Conservation (phyloP, 1,284 basidiomycete genomes). For the Ganoderma resinaceum region DNA sequence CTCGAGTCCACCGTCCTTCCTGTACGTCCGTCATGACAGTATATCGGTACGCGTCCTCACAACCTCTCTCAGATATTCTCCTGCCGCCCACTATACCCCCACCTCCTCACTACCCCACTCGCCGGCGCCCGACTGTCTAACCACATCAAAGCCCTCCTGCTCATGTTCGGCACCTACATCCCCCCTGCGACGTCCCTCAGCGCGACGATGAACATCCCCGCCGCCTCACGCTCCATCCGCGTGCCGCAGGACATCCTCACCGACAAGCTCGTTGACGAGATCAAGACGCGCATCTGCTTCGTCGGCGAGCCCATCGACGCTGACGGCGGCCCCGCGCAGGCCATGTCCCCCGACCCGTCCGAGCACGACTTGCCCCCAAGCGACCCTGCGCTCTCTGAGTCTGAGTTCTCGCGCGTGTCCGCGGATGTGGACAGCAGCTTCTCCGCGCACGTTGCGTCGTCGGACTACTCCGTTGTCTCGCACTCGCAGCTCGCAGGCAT, state of each 20-base stretch:
- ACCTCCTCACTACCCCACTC: slow-evolving; percentile 82
- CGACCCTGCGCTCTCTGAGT: slow-evolving; percentile 66
- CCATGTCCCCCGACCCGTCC: slow-evolving; percentile 34
- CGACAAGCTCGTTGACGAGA: slow-evolving; percentile 79
- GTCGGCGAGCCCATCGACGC: slow-evolving; percentile 65
- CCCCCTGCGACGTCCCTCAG: slow-evolving; percentile 78
- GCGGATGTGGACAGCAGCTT: slow-evolving; percentile 55
- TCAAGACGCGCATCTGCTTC: slow-evolving; percentile 85
- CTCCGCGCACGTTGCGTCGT: slow-evolving; percentile 54
- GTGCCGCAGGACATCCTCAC: slow-evolving; percentile 81
- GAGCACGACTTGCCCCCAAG: slow-evolving; percentile 66
- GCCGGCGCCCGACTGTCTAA: slow-evolving; percentile 79
- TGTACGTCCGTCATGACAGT: slow-evolving; percentile 51
- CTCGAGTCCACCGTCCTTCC: slow-evolving; percentile 90
- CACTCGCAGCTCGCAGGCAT: slow-evolving; percentile 42
- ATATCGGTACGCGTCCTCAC: not conserved
- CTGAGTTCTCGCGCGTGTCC: slow-evolving; percentile 64
- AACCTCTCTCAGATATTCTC: slow-evolving; percentile 77
- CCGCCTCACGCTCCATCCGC: slow-evolving; percentile 65
- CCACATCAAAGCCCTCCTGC: slow-evolving; percentile 80
- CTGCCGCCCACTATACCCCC: slow-evolving; percentile 84
- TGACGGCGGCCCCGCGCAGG: slow-evolving; percentile 46
- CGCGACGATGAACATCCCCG: slow-evolving; percentile 64
- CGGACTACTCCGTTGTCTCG: slow-evolving; percentile 64
- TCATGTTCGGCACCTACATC: slow-evolving; percentile 82